Evolutionary conservation across 306 rosid genomes (phyloP), one percentile per base, ranked within the genome.

Genomic region (Mimosa pudica): DNA sequence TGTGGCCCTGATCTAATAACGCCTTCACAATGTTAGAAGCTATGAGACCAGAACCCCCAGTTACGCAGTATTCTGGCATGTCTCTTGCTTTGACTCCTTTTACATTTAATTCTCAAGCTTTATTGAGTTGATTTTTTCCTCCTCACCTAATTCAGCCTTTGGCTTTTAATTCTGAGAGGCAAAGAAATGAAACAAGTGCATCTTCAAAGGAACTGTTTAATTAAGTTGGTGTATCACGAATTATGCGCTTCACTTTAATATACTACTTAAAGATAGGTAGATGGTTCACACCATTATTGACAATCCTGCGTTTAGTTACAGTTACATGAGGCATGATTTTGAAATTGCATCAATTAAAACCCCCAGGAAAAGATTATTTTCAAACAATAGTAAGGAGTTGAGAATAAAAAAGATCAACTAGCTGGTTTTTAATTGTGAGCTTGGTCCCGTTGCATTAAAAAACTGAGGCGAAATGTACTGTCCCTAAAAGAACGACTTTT

Each of bases 1-100:
- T 77, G 65, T 92, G 87, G 18, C 97, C 98, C 36, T 86, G 85
- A 2, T 92, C 89, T 54, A 94, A 78, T 82, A 94, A 84, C 46
- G 85, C 82, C 88, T 94, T 92, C 1, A 94, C 85, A 13, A 94
- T 73, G 75, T 88, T 83, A 44, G 96, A 80, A 57, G 93, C 97
- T 44, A 94, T 85, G 92, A 94, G 86, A 3, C 98, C 94, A 51
- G 92, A 82, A 45, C 98, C 97, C 18, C 98, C 98, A 10, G 94
- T 94, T 0, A 94, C 94, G 9, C 94, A 92, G 76, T 87, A 94
- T 61, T 87, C 93, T 0, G 88, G 88, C 98, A 94, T 94, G 20
- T 86, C 71, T 75, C 72, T n/a, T n/a, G n/a, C n/a, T 66, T 3
- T 64, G 2, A 35, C 44, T 62, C 11, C 13, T 6, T 54, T 1